Percentiles rank a stretch among this genome's conserved stretches.
These are phyloP conservation scores for Ustilago nuda DNA, from an alignment of 1,284 basidiomycete genomes.

Conservation along the genomic window DNA sequence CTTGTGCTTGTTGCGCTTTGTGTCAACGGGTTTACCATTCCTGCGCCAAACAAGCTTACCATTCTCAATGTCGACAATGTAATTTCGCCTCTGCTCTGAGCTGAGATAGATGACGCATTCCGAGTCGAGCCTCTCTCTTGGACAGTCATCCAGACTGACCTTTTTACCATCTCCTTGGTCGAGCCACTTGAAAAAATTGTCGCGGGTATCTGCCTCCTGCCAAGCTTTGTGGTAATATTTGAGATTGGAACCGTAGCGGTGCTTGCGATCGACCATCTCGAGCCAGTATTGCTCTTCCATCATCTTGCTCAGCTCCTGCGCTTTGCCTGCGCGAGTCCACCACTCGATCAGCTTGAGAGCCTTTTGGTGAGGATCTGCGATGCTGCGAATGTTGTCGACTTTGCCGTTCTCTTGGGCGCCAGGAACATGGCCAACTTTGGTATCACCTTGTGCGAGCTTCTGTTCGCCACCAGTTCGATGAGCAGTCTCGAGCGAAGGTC, in stretches of 20 bases:
- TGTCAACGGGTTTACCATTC: slow-evolving; percentile 74
- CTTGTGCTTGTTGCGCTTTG: slow-evolving; percentile 60
- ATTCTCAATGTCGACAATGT: slow-evolving; percentile 76
- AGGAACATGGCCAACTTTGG: slow-evolving; percentile 58
- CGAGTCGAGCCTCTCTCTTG: slow-evolving; percentile 77
- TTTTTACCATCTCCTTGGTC: slow-evolving; percentile 78
- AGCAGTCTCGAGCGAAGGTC: slow-evolving; percentile 38
- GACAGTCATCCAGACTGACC: slow-evolving; percentile 76
- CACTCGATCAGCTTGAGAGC: slow-evolving; percentile 57
- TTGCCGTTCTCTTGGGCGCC: slow-evolving; percentile 57
- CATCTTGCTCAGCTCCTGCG: slow-evolving; percentile 60
- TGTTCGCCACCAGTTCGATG: slow-evolving; percentile 17
- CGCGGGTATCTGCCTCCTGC: slow-evolving; percentile 47
- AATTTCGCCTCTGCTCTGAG: slow-evolving; percentile 79
- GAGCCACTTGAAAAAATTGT: slow-evolving; percentile 73
- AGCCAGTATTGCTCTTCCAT: slow-evolving; percentile 64
- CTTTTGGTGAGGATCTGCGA: slow-evolving; percentile 43
- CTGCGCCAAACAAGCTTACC: slow-evolving; percentile 80
- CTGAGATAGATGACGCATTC: slow-evolving; percentile 71
- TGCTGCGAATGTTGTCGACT: slow-evolving; percentile 61
- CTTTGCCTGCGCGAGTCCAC: slow-evolving; percentile 57
- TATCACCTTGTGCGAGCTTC: slow-evolving; percentile 24
- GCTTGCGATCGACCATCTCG: slow-evolving; percentile 61
- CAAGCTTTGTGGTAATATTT: slow-evolving; percentile 61
- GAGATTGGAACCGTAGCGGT: slow-evolving; percentile 63